Base-by-base conservation (phyloP, 2,329 filamentous ascomycete genomes). In the Hymenoscyphus albidus region DNA sequence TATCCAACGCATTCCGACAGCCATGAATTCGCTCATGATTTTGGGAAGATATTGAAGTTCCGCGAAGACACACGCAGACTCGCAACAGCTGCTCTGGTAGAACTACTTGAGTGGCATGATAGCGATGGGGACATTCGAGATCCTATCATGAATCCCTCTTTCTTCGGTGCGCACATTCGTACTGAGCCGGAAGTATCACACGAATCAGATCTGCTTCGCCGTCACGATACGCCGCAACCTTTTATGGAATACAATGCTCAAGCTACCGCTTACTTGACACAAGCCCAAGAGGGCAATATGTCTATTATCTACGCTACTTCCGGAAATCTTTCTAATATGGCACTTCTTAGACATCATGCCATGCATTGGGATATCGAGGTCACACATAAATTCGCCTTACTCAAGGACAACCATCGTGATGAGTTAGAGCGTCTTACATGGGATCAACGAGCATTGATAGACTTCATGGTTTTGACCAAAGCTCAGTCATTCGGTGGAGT, bases 391-490 rank as follows among this genome's bases (percentile, higher is more conserved):
- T 68, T 74, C 13, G 77, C 80, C 58, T 68, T 83, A 0, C 74
- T 83, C 4, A 73, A 75, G 65, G 62, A 68, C 0, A 64, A 67
- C 0, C 79, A 80, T 57, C 68, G 74, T 1, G 67, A 67, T 5
- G 66, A 67, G n/a, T 71, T 83, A 4, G 59, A 74, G 6, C 56
- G 58, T n/a, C 68, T 83, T 57, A 77, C 71, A 10, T 82, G 77
- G 77, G 80, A 83, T 68, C 81, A 84, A 74, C 77, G 78, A 62
- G 78, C 77, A 0, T 70, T 83, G 32, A 77, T 83, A 5, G 82
- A 85, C 72, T 83, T 80, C 70, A 77, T 83, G 69, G 77, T 84
- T 3, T 70, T 83, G 70, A 70, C 78, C 61, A 74, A 79, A 27
- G 77, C 78, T 10, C 76, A 76, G 42, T 70, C 78, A 16, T 78